phyloP scores from a whole-genome alignment of 345 rosid species.

The Combretum micranthum region DNA sequence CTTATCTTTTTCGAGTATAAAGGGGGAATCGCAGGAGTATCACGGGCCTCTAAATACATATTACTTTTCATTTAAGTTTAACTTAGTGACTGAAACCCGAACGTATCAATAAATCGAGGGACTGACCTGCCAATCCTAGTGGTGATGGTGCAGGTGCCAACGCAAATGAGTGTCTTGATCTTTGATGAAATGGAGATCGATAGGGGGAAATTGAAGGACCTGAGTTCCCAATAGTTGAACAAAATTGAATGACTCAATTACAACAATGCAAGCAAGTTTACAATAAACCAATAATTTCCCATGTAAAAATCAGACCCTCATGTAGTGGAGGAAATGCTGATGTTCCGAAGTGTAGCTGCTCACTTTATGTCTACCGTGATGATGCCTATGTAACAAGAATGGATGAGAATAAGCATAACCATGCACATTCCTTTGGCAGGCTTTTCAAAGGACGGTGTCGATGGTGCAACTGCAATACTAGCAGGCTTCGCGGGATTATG shows the following conservation, averaged over 20 bases:
- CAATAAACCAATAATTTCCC: background rate
- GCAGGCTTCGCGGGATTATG: slow-evolving; percentile 27
- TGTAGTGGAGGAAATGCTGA: slow-evolving; percentile 15
- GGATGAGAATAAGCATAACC: slow-evolving; percentile 28
- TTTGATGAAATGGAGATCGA: slow-evolving; percentile 21
- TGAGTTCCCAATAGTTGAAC: background rate
- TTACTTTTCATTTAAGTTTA: slow-evolving; percentile 3
- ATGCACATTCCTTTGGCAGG: slow-evolving; percentile 21
- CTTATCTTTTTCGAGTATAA: slow-evolving; percentile 24
- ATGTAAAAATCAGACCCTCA: slow-evolving; percentile 19
- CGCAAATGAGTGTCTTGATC: slow-evolving; percentile 19
- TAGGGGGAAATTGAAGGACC: slow-evolving; percentile 29
- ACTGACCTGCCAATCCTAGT: slow-evolving; percentile 7
- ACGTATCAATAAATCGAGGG: slow-evolving; percentile 23
- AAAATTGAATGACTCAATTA: background rate
- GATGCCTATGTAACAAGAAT: slow-evolving; percentile 21
- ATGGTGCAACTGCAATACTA: slow-evolving; percentile 49
- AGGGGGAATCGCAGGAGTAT: slow-evolving; percentile 45
- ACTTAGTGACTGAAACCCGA: background rate
- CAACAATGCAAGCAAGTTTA: too few species aligned
- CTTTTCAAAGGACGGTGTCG: slow-evolving; percentile 16
- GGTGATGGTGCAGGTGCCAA: slow-evolving; percentile 32
- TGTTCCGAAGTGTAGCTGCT: slow-evolving; percentile 18
- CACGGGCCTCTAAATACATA: slow-evolving; percentile 15
- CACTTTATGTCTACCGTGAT: slow-evolving; percentile 18